Percentiles rank a stretch among this genome's conserved stretches.
phyloP scores from a whole-genome alignment of 768 basidiomycete genomes.

The Suillus lakei region DNA sequence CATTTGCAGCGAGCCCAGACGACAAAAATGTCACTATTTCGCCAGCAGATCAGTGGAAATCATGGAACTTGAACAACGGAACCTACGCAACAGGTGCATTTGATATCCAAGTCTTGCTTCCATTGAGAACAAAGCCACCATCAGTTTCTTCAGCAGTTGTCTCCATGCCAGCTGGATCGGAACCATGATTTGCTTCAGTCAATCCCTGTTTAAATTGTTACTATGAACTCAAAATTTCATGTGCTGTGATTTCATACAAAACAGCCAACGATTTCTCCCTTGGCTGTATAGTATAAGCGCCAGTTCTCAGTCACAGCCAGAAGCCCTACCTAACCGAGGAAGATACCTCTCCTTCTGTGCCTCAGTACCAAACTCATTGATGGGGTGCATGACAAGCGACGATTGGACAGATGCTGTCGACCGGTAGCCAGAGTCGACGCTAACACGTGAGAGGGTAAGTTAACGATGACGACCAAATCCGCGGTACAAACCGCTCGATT shows the following conservation, averaged over 20 bases:
- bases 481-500: conserved; percentile 73
- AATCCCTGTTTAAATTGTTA: conserved; percentile 62
- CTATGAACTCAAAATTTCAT: background rate
- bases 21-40: conserved; percentile 79
- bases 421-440: conserved; percentile 96
- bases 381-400: conserved; percentile 95
- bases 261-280: conserved; percentile 87
- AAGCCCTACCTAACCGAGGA: conserved; percentile 69
- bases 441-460: conserved; percentile 30
- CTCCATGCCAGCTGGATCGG: conserved; percentile 98
- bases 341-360: conserved; percentile 92
- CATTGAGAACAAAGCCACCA: conserved; percentile 85
- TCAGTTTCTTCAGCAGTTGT: conserved; percentile 85
- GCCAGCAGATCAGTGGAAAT: conserved; percentile 15
- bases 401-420: conserved; percentile 95
- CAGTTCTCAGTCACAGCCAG: background rate
- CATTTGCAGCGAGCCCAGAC: conserved; percentile 96
- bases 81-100: conserved; percentile 90
- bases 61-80: conserved; percentile 7
- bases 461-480: background rate
- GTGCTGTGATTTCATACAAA: conserved; percentile 64
- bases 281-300: conserved; percentile 50
- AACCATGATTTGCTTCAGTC: conserved; percentile 97
- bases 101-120: conserved; percentile 98
- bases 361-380: conserved; percentile 86